These are phyloP conservation scores for Mrakia gelida DNA, from an alignment of 768 basidiomycete genomes.

Conservation along the genomic window DNA sequence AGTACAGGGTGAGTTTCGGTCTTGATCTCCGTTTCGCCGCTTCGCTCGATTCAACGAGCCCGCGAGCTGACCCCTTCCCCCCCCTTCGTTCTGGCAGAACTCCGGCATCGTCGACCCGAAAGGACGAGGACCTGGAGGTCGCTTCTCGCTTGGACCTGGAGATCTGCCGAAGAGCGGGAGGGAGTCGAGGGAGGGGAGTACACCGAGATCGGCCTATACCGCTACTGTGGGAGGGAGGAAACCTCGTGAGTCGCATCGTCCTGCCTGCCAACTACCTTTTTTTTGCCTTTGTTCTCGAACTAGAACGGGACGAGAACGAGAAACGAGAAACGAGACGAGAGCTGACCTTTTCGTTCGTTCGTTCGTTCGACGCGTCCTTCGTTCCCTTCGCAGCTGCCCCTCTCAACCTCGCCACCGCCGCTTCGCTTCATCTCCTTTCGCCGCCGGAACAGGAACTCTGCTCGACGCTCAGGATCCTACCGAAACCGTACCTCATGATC, in stretches of 20 bases:
- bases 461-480: conserved; percentile 80
- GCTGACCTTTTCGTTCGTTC: not conserved
- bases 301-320: not conserved
- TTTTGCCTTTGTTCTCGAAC: no score
- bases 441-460: conserved; percentile 83
- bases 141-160: not conserved
- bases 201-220: not conserved
- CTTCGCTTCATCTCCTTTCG: conserved; percentile 83
- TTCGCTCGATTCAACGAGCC: not conserved
- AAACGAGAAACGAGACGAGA: not conserved
- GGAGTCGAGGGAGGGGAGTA: not conserved
- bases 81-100: not conserved
- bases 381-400: conserved; percentile 46
- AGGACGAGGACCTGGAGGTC: not conserved
- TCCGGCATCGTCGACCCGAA: conserved; percentile 5
- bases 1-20: conserved; percentile 51
- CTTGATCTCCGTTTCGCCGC: no score
- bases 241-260: conserved; percentile 31
- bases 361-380: not conserved
- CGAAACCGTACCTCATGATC: conserved; percentile 90
- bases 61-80: not conserved
- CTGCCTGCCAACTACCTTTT: no score
- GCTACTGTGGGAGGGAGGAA: conserved; percentile 1
- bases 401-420: conserved; percentile 84
- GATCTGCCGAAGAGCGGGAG: not conserved